These are phyloP conservation scores for Cornus controversa DNA, from an alignment of 148 eudicot species.

Conservation along the genomic window DNA sequence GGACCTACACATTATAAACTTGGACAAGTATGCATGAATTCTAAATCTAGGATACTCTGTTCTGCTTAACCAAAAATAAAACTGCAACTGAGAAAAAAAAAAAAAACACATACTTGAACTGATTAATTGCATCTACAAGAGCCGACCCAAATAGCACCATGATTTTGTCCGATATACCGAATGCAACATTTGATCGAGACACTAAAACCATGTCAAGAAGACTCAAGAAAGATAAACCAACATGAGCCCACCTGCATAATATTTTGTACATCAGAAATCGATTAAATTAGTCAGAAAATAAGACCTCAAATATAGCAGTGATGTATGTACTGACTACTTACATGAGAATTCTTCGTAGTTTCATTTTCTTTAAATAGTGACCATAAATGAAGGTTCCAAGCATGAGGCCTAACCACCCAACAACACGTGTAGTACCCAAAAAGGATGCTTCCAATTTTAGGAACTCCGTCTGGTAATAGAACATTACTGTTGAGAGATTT, in stretches of 20 bases:
- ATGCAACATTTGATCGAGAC: slow-evolving; percentile 57
- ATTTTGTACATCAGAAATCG: not conserved
- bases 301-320: not conserved
- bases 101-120: slow-evolving; percentile 70
- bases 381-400: slow-evolving; percentile 83
- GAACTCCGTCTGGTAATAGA: slow-evolving; percentile 86
- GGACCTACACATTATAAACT: not conserved
- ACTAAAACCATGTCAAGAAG: slow-evolving; percentile 73
- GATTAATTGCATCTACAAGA: slow-evolving; percentile 84
- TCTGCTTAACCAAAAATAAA: not conserved
- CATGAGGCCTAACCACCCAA: slow-evolving; percentile 97
- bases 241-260: slow-evolving; percentile 70
- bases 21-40: not conserved
- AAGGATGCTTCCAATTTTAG: slow-evolving; percentile 84
- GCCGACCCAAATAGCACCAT: slow-evolving; percentile 86
- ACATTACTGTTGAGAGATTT: slow-evolving; percentile 87
- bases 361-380: slow-evolving; percentile 72
- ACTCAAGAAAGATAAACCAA: slow-evolving; percentile 55
- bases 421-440: slow-evolving; percentile 80
- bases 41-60: not conserved
- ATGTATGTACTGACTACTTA: slow-evolving; percentile 32
- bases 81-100: not conserved
- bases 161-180: slow-evolving; percentile 76
- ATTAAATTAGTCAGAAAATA: not conserved
- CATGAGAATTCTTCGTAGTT: slow-evolving; percentile 71